These are phyloP conservation scores for Pseudocercospora vitis DNA, from an alignment of 2,329 filamentous ascomycete genomes.

Conservation along the genomic window DNA sequence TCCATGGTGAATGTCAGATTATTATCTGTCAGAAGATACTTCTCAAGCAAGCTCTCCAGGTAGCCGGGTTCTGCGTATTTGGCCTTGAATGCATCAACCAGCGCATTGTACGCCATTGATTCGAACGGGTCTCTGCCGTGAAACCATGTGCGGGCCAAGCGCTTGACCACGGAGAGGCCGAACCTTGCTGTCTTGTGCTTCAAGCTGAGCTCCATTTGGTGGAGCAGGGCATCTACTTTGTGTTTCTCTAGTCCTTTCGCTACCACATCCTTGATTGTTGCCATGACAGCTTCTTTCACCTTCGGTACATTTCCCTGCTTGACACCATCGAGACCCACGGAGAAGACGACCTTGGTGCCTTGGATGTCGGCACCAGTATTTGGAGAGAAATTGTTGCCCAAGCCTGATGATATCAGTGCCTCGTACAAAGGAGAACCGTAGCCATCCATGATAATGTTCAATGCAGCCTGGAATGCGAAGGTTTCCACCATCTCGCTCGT, in stretches of 20 bases:
- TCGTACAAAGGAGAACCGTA: slow-evolving; percentile 93
- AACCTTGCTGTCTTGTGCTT: slow-evolving; percentile 98
- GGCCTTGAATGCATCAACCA: slow-evolving; percentile 76
- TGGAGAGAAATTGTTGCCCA: slow-evolving; percentile 90
- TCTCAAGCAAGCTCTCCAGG: slow-evolving; percentile 79
- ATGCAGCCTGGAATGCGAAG: slow-evolving; percentile 80
- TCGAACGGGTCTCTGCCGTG: slow-evolving; percentile 92
- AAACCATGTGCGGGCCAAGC: slow-evolving; percentile 91
- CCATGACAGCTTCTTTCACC: slow-evolving; percentile 71
- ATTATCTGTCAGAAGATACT: slow-evolving; percentile 84
- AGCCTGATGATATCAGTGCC: slow-evolving; percentile 80
- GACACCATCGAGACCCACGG: slow-evolving; percentile 87
- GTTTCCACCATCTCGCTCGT: slow-evolving; percentile 80
- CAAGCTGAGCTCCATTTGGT: slow-evolving; percentile 86
- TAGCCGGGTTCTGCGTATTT: slow-evolving; percentile 75
- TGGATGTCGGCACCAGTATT: slow-evolving; percentile 87
- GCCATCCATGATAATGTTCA: slow-evolving; percentile 83
- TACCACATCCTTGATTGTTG: slow-evolving; percentile 68
- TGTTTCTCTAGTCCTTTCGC: slow-evolving; percentile 79
- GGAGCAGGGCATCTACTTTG: slow-evolving; percentile 91
- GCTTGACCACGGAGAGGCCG: slow-evolving; percentile 84
- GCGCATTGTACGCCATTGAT: slow-evolving; percentile 86
- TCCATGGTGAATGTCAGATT: slow-evolving; percentile 93
- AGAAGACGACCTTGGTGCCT: slow-evolving; percentile 80
- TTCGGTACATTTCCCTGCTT: slow-evolving; percentile 74